phyloP scores from a whole-genome alignment of 805 yeast species.

The Wickerhamomyces hampshirensis region DNA sequence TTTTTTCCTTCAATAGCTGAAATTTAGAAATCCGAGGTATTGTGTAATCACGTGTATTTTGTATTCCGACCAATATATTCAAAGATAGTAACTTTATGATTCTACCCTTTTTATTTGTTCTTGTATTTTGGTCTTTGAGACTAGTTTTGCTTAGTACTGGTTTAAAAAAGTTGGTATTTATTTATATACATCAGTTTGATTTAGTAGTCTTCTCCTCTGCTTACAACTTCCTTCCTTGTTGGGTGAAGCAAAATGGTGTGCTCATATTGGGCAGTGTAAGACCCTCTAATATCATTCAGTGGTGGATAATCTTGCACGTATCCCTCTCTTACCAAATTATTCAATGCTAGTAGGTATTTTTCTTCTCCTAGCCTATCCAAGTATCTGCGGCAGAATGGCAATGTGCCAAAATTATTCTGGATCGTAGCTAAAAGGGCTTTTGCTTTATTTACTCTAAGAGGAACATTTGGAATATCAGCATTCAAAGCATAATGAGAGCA shows the following conservation, averaged over 20 bases:
- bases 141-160: too few relatives aligned
- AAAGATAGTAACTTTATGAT: too few relatives aligned
- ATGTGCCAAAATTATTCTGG: slow-evolving; percentile 80
- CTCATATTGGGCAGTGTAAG: slow-evolving; percentile 94
- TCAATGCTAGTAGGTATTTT: slow-evolving; percentile 82
- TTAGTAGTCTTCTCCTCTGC: slow-evolving; percentile 90
- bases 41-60: too few relatives aligned
- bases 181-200: slow-evolving; percentile 1
- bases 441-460: slow-evolving; percentile 60
- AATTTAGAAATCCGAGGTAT: not conserved
- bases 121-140: too few relatives aligned
- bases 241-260: slow-evolving; percentile 92
- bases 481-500: slow-evolving; percentile 86
- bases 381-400: slow-evolving; percentile 96
- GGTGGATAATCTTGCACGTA: slow-evolving; percentile 95
- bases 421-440: slow-evolving; percentile 64
- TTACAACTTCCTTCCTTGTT: slow-evolving; percentile 87
- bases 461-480: slow-evolving; percentile 36
- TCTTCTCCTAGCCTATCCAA: slow-evolving; percentile 90
- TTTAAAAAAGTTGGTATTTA: too few relatives aligned
- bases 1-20: not conserved
- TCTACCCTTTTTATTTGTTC: not conserved
- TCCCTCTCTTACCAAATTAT: slow-evolving; percentile 79
- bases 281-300: slow-evolving; percentile 72
- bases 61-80: not conserved